Evolutionary conservation across 495 filamentous ascomycete genomes (phyloP).

Genomic region (Choiromyces venosus): DNA sequence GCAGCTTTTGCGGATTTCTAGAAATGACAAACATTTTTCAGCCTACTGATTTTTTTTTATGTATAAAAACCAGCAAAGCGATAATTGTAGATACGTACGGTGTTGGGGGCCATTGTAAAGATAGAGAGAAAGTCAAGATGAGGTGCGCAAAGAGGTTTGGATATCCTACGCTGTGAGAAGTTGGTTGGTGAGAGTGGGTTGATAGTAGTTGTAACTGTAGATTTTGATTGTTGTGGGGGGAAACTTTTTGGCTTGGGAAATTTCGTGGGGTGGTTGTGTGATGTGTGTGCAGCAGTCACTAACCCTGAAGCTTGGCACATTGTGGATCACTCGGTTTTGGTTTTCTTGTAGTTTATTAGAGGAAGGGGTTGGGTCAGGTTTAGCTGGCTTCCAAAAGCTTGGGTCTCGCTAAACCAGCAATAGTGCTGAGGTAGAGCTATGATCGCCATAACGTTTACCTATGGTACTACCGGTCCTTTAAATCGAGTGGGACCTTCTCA

Average conservation of each 20-base stretch:
- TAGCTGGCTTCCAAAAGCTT: too few species aligned
- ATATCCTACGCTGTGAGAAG: slow-evolving; percentile 49
- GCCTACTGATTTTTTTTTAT: slow-evolving; percentile 87
- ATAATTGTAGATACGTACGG: slow-evolving; percentile 65
- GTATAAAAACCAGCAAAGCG: slow-evolving; percentile 69
- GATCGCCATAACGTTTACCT: too few species aligned
- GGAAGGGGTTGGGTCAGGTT: neutral
- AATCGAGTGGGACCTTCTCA: neutral
- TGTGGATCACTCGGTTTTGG: neutral
- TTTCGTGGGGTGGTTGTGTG: neutral
- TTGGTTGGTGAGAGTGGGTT: neutral
- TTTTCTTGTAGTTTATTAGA: neutral
- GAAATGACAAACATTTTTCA: slow-evolving; percentile 58
- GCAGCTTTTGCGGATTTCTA: slow-evolving; percentile 60
- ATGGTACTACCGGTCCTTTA: neutral
- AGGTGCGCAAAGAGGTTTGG: slow-evolving; percentile 61
- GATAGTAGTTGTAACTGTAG: neutral
- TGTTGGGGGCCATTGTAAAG: slow-evolving; percentile 54
- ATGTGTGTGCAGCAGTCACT: neutral
- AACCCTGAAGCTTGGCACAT: neutral
- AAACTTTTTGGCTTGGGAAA: neutral
- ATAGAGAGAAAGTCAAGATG: slow-evolving; percentile 29
- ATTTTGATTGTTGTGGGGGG: neutral
- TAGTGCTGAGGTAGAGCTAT: too few species aligned
- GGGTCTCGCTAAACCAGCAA: too few species aligned